Evolutionary conservation across 257 asterid species (phyloP), one percentile per base, ranked within the genome.

Genomic region (Fraxinus anomala): DNA sequence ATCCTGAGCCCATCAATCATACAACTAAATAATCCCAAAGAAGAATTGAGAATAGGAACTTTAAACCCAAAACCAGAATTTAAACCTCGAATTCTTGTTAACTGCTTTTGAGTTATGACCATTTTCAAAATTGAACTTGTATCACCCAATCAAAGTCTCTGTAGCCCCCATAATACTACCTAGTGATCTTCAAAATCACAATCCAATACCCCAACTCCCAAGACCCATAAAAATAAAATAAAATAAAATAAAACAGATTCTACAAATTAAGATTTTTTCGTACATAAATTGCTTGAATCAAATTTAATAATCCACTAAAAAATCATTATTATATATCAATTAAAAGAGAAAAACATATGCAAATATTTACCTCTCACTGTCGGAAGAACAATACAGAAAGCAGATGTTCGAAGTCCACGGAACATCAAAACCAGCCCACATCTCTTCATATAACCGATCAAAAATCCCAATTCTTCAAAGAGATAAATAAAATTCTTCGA

Each of bases 351-450:
- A 72, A 54, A 70, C 61, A 1, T 49, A 2, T 37, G 19, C 21
- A 49, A 59, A 5, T 12, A 47, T 39, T 79, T 81, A 92, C 97
- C 97, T 79, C 82, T 83, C 86, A 81, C 85, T 33, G 75, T 73
- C 81, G 80, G 44, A 76, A 82, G 82, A 77, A 80, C 74, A 80
- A 73, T 77, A 44, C 78, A 80, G 26, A 39, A 54, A 80, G 77
- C 77, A 42, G 81, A 74, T 82, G 73, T 80, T 44, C 69, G 85
- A 83, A 79, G 79, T 68, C 71, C 88, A 78, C 80, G 65, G 73
- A 81, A 79, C 86, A 81, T 81, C 74, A 84, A 84, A 82, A 73
- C 73, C 86, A 84, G 83, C 85, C 83, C 87, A 83, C 89, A 83
- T 80, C 89, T 80, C 88, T 77, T 86, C 85, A 23, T 54, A 34